Percentiles rank a stretch among this genome's conserved stretches.
These are phyloP conservation scores for Eimeria sp. DNA, from an alignment of 169 alveolate genomes.

Conservation along the genomic window DNA sequence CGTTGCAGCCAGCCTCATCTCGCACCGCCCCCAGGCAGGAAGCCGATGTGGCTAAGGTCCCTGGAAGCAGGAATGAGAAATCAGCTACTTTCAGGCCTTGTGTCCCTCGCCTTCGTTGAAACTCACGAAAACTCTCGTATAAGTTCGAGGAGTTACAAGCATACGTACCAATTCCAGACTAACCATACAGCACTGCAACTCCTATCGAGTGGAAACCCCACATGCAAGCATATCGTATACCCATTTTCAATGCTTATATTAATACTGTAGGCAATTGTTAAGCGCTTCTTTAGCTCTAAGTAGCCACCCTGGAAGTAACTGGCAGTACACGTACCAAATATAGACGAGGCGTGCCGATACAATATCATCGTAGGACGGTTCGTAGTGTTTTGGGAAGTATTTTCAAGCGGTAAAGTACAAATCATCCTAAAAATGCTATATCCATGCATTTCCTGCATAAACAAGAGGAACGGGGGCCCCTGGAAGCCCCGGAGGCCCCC, in stretches of 20 bases:
- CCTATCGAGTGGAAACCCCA: not conserved
- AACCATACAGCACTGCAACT: not conserved
- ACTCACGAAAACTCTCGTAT: too few relatives aligned
- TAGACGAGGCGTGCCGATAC: not conserved
- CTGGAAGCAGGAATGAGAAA: not conserved
- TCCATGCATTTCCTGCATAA: not conserved
- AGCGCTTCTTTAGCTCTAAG: not conserved
- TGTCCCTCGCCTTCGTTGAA: not conserved
- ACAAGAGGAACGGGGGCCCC: not conserved
- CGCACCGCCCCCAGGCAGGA: not conserved
- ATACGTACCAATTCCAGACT: not conserved
- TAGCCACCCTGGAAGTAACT: not conserved
- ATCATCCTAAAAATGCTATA: not conserved
- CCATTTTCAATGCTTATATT: not conserved
- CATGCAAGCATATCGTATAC: not conserved
- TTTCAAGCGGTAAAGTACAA: not conserved
- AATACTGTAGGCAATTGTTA: not conserved
- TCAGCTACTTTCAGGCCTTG: not conserved
- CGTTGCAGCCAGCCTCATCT: not conserved
- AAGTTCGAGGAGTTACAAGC: not conserved
- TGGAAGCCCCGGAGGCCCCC: constrained; percentile 7
- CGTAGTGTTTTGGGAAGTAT: not conserved
- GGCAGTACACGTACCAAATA: not conserved
- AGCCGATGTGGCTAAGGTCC: not conserved
- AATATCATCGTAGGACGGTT: not conserved